phyloP scores from a whole-genome alignment of 768 basidiomycete species.

The Pholiota microspora region DNA sequence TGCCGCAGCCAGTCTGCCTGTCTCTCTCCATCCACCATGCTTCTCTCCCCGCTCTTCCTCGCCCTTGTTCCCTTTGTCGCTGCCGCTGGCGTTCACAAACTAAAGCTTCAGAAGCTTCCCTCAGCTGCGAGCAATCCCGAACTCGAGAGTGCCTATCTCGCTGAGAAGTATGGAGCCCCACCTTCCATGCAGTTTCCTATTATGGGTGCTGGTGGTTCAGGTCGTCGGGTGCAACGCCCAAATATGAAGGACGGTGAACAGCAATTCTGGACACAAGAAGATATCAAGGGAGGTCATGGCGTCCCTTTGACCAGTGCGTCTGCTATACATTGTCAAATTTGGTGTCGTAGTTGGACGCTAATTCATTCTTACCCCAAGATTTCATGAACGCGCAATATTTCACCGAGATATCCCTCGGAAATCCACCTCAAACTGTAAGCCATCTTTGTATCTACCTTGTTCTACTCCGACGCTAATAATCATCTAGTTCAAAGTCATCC shows the following conservation, averaged over 20 bases:
- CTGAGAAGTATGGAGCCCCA: conserved; percentile 86
- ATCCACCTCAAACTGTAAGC: conserved; percentile 77
- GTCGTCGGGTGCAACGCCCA: conserved; percentile 52
- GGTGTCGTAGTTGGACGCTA: neutral
- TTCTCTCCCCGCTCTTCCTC: conserved; percentile 39
- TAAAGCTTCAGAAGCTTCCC: conserved; percentile 88
- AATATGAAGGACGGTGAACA: conserved; percentile 45
- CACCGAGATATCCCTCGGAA: conserved; percentile 81
- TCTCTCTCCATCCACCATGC: conserved; percentile 37
- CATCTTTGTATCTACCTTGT: neutral
- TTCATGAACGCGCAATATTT: conserved; percentile 99
- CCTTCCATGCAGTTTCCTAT: conserved; percentile 51
- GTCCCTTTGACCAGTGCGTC: conserved; percentile 88
- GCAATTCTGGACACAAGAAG: conserved; percentile 81
- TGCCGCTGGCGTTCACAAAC: conserved; percentile 66
- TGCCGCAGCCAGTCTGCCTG: conserved; percentile 7
- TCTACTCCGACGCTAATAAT: conserved; percentile 2
- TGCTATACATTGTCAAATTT: conserved; percentile 2
- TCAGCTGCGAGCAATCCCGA: conserved; percentile 57
- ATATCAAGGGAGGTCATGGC: conserved; percentile 72
- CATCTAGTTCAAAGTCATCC: conserved; percentile 84
- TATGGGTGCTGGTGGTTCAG: conserved; percentile 71
- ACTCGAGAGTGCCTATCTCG: conserved; percentile 80
- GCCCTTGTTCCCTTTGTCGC: conserved; percentile 50
- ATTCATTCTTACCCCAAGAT: conserved; percentile 46